A percentile compares a stretch with the other conserved stretches of the same genome.
These are phyloP conservation scores for Gossypium davidsonii DNA, from an alignment of 441 rosid species.

Conservation along the genomic window DNA sequence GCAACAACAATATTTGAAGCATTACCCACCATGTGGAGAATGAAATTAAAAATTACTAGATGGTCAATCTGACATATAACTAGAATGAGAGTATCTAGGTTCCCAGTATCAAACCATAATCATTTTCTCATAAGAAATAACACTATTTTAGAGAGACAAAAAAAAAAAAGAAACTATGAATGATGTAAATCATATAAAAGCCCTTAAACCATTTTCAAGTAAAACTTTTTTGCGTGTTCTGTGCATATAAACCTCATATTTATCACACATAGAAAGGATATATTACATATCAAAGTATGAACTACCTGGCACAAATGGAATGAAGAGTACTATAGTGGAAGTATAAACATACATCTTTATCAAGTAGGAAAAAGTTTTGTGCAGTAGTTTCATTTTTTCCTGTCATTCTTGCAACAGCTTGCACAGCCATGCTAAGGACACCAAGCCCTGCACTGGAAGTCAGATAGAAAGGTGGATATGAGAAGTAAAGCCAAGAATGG, in stretches of 20 bases:
- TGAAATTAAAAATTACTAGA: neutral
- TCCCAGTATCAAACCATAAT: neutral
- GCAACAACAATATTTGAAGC: neutral
- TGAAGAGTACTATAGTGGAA: neutral
- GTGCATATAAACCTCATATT: neutral
- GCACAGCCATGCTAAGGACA: conserved; percentile 69
- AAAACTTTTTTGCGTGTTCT: neutral
- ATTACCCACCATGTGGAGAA: neutral
- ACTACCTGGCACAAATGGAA: neutral
- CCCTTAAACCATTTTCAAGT: neutral
- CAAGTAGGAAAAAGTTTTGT: conserved; percentile 67
- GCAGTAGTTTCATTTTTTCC: conserved; percentile 49
- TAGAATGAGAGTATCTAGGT: conserved; percentile 3
- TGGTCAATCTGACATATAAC: neutral
- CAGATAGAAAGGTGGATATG: conserved; percentile 14
- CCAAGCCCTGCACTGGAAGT: conserved; percentile 94
- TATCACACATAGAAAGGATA: neutral
- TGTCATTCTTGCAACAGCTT: conserved; percentile 77
- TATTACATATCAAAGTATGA: neutral
- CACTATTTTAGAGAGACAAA: neutral
- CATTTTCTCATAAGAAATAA: neutral
- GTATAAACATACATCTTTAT: conserved; percentile 70
- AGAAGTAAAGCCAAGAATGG: conserved; percentile 12
- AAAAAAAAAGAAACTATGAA: neutral
- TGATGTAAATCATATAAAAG: neutral